These are phyloP conservation scores for Oryza brachyantha DNA, from an alignment of 176 grass and related monocot species.

Conservation along the genomic window DNA sequence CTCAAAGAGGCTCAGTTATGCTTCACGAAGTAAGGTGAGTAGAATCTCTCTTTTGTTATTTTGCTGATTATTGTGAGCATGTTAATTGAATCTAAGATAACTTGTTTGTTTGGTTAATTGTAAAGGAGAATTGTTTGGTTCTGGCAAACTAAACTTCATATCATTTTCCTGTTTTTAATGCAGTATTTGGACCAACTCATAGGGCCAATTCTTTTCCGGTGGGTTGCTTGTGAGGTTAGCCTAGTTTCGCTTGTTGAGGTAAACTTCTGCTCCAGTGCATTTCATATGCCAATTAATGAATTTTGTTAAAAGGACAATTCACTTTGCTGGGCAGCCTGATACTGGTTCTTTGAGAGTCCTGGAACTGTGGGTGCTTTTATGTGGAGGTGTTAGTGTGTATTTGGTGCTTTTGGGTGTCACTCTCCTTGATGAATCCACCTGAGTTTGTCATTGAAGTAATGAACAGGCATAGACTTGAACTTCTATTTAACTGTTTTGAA, in stretches of 20 bases:
- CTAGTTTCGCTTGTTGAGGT: constrained; percentile 89
- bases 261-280: constrained; percentile 29
- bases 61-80: constrained; percentile 1
- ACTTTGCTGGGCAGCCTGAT: neutral
- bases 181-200: constrained; percentile 88
- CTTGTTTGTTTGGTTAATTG: constrained; percentile 19
- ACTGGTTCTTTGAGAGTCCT: neutral
- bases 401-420: neutral
- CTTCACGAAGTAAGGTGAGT: constrained; percentile 74
- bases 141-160: constrained; percentile 18
- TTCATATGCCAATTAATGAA: neutral
- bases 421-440: neutral
- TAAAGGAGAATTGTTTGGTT: constrained; percentile 13
- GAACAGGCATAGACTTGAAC: neutral
- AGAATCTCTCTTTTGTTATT: neutral
- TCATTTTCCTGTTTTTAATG: constrained; percentile 17
- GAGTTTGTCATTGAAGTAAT: neutral
- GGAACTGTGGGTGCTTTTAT: neutral
- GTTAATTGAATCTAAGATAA: neutral
- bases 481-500: neutral
- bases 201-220: constrained; percentile 72
- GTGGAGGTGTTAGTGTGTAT: neutral
- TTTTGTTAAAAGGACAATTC: neutral
- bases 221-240: constrained; percentile 93
- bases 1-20: constrained; percentile 65